phyloP scores from a whole-genome alignment of 495 filamentous ascomycete genomes.

The Penicillium macrosclerotiorum region DNA sequence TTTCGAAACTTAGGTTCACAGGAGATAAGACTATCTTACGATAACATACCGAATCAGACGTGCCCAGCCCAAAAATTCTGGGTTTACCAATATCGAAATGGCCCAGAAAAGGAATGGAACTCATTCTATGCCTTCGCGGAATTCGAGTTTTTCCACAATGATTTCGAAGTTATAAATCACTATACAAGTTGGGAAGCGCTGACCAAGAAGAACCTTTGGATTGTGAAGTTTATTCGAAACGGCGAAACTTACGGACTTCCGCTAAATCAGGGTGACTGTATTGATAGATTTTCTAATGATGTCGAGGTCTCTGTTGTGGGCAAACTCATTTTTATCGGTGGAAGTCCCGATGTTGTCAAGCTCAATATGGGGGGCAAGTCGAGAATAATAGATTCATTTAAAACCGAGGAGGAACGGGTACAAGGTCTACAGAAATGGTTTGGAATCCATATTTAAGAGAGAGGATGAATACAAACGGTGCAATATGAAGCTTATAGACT shows the following conservation, averaged over 20 bases:
- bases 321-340: constrained; percentile 58
- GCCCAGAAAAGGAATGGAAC: constrained; percentile 46
- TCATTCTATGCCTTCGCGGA: constrained; percentile 59
- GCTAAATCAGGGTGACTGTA: constrained; percentile 13
- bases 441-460: constrained; percentile 18
- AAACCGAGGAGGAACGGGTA: constrained; percentile 49
- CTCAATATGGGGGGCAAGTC: constrained; percentile 57
- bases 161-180: constrained; percentile 67
- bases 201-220: constrained; percentile 50
- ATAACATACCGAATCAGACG: constrained; percentile 46
- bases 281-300: constrained; percentile 9
- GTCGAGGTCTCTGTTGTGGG: constrained; percentile 48
- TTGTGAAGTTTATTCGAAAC: constrained; percentile 55
- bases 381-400: constrained; percentile 45
- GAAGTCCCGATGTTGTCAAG: constrained; percentile 55
- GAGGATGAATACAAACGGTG: no score
- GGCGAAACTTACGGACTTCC: constrained; percentile 19
- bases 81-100: constrained; percentile 61
- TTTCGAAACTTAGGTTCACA: constrained; percentile 46
- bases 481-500: no score
- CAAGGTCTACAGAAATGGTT: constrained; percentile 25
- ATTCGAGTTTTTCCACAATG: constrained; percentile 58
- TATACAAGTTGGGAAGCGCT: constrained; percentile 47
- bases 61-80: constrained; percentile 48
- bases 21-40: constrained; percentile 46